Base-by-base conservation (phyloP, 441 rosid genomes). In the Eruca vesicaria region DNA sequence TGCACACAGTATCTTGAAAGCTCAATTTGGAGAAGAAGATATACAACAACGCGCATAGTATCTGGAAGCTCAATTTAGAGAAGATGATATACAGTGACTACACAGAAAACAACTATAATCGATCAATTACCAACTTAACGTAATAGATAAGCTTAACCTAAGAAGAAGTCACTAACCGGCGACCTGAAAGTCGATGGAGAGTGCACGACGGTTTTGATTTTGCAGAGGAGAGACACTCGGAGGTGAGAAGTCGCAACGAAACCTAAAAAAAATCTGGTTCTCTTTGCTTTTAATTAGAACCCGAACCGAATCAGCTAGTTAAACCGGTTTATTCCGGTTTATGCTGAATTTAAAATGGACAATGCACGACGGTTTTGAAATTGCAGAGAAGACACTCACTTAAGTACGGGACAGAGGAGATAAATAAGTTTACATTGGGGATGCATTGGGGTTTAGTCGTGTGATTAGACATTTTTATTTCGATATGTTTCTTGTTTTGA, bases 181-280 rank as follows among this genome's bases (percentile, higher is more conserved):
- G 50, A 56, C 52, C 66, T 56, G 60, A 3, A 20, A 38, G 41
- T 55, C 38, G 21, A 50, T 38, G 59, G 52, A 12, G 15, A 18
- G 35, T 61, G 63, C 19, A 75, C 57, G 57, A 52, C 28, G 28
- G 64, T 36, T 26, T 60, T n/a, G 57, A 68, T 68, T 36, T 28
- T 36, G 68, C 63, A 26, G 69, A 74, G 67, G 71, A 66, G 71
- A 66, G 70, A 41, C 61, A 55, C 60, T 58, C 63, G 36, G 16
- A 56, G 9, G 61, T 23, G 32, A 35, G 4, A 35, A 36, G 11
- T 50, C 9, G 50, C 6, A 15, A 16, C 38, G 43, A 7, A 41
- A 69, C n/a, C 65, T 26, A 21, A 69, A 31, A 69, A 31, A 3
- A 19, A 0, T 7, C 66, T 9, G 57, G 21, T 21, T 53, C 36